Conservation (phyloP, 2,329 filamentous ascomycete genomes). For the Pezicula neosporulosa region DNA sequence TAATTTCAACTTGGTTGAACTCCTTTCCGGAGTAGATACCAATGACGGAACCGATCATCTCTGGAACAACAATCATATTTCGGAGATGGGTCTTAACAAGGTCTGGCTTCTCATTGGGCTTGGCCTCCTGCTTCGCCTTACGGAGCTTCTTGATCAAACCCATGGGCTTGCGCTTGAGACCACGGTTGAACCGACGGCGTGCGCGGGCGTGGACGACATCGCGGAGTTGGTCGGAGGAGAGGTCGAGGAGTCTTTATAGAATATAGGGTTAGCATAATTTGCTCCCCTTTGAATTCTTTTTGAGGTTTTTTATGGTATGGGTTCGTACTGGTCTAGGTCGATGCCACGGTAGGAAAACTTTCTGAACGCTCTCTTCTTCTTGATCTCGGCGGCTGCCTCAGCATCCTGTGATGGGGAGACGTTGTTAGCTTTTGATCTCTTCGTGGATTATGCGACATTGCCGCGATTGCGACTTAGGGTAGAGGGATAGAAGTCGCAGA, state of each 20-base stretch:
- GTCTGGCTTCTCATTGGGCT: constrained; percentile 99
- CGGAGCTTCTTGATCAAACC: constrained; percentile 99
- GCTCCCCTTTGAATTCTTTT: constrained; percentile 30
- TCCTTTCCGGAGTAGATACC: constrained; percentile 99
- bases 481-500: not conserved
- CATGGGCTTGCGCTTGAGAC: constrained; percentile 99
- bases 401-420: constrained; percentile 64
- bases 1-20: constrained; percentile 99
- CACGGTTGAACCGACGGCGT: constrained; percentile 98
- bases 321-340: constrained; percentile 95
- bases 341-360: constrained; percentile 99
- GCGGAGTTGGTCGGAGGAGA: constrained; percentile 96
- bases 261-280: constrained; percentile 29
- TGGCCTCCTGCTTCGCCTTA: constrained; percentile 98
- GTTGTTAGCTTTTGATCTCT: constrained; percentile 28
- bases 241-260: constrained; percentile 83
- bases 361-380: constrained; percentile 99
- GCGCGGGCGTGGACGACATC: constrained; percentile 99
- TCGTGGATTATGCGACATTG: not conserved
- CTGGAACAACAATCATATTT: constrained; percentile 99
- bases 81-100: constrained; percentile 99
- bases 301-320: constrained; percentile 15
- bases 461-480: not conserved
- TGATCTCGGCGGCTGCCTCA: constrained; percentile 98
- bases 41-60: constrained; percentile 99